Conservation (phyloP, 192 early-diverging fungal genomes). For the Linnemannia elongata region DNA sequence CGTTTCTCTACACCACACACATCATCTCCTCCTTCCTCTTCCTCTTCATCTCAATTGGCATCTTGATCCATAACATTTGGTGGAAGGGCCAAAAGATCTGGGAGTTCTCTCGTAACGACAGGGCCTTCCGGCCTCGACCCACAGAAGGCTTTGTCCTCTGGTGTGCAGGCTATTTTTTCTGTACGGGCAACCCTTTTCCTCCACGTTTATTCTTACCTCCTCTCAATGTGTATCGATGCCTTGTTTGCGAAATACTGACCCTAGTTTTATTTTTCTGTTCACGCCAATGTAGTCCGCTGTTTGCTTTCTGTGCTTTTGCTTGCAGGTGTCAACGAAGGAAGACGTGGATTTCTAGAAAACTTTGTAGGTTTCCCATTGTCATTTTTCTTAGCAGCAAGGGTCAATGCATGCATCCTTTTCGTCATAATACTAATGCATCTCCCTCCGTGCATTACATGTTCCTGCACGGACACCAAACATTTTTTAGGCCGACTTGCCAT, state of each 20-base stretch:
- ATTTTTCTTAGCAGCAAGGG: not conserved
- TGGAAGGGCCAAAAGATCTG: slow-evolving; percentile 55
- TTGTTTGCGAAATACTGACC: not conserved
- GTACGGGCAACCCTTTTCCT: slow-evolving; percentile 4
- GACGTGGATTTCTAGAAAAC: slow-evolving; percentile 44
- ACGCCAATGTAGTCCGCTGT: slow-evolving; percentile 29
- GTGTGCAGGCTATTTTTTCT: slow-evolving; percentile 53
- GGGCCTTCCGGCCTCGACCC: slow-evolving; percentile 45
- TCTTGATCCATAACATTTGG: slow-evolving; percentile 54
- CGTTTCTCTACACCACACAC: slow-evolving; percentile 52
- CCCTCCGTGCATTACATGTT: not conserved
- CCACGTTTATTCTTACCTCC: not conserved
- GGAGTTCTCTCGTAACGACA: slow-evolving; percentile 54
- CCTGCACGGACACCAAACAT: not conserved
- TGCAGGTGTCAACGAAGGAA: slow-evolving; percentile 30
- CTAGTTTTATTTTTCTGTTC: not conserved
- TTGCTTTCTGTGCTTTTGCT: slow-evolving; percentile 37
- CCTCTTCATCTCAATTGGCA: slow-evolving; percentile 50
- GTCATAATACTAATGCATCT: not conserved
- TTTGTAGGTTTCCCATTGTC: slow-evolving; percentile 24
- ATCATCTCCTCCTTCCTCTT: slow-evolving; percentile 53
- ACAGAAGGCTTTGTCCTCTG: slow-evolving; percentile 54
- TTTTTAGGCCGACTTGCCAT: slow-evolving; percentile 42
- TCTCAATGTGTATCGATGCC: too few relatives aligned
- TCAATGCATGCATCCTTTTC: too few relatives aligned